A percentile compares a stretch with the other conserved stretches of the same genome.
Conservation (phyloP, 2,329 filamentous ascomycete genomes). For the Exserohilum rostratum region DNA sequence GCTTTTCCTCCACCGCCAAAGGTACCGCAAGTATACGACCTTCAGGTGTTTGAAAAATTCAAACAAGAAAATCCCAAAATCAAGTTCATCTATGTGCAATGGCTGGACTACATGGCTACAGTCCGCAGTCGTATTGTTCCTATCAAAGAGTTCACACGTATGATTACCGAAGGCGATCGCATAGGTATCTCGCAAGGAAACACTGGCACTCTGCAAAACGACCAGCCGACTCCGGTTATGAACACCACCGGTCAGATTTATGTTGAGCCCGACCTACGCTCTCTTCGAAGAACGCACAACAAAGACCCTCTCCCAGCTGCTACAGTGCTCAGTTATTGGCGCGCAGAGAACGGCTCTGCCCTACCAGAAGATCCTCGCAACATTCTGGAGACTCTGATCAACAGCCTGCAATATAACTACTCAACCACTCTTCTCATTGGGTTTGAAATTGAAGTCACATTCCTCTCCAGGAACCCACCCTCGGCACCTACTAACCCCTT, state of each 20-base stretch:
- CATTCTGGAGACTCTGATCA: constrained; percentile 55
- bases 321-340: constrained; percentile 71
- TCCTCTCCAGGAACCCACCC: constrained; percentile 60
- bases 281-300: constrained; percentile 61
- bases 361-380: constrained; percentile 66
- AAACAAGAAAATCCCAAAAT: constrained; percentile 57
- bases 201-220: constrained; percentile 72
- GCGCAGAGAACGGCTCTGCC: constrained; percentile 59
- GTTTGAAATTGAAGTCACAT: constrained; percentile 82
- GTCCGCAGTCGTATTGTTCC: constrained; percentile 72
- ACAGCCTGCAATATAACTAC: constrained; percentile 57
- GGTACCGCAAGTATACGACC: constrained; percentile 42
- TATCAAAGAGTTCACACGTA: constrained; percentile 52
- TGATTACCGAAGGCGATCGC: constrained; percentile 43
- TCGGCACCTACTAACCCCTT: constrained; percentile 28
- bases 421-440: constrained; percentile 69
- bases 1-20: constrained; percentile 39
- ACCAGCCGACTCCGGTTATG: constrained; percentile 61
- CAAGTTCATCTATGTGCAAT: constrained; percentile 75
- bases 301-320: constrained; percentile 59
- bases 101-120: constrained; percentile 78
- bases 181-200: constrained; percentile 69
- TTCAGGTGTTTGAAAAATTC: constrained; percentile 55
- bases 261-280: constrained; percentile 69
- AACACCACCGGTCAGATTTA: constrained; percentile 69